These are phyloP conservation scores for Fraxinus greggii DNA, from an alignment of 305 asterid genomes.

Conservation along the genomic window DNA sequence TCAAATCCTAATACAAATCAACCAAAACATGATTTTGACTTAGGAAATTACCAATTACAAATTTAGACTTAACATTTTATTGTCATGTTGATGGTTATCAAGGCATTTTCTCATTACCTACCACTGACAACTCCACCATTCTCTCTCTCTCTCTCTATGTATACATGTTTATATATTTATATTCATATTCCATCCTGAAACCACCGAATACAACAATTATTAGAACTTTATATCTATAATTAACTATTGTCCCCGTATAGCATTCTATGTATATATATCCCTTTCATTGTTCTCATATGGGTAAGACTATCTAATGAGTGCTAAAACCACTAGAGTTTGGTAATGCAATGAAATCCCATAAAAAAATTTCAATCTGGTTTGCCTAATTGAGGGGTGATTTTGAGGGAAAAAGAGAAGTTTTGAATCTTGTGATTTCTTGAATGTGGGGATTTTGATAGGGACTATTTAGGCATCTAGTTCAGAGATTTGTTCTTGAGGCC, in stretches of 20 bases:
- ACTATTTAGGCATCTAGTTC: conserved; percentile 19
- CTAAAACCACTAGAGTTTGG: conserved; percentile 32
- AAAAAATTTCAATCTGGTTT: conserved; percentile 23
- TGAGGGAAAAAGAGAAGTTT: background rate
- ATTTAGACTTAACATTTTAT: conserved; percentile 13
- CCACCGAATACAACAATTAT: conserved; percentile 2
- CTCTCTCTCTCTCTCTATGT: conserved; percentile 23
- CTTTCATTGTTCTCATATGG: conserved; percentile 45
- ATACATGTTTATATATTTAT: background rate
- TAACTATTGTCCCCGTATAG: background rate
- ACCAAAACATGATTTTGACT: too few species aligned
- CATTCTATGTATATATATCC: conserved; percentile 30
- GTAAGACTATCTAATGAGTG: conserved; percentile 21
- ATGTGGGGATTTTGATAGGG: conserved; percentile 21
- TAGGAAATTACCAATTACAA: too few species aligned
- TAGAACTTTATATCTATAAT: background rate
- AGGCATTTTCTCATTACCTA: conserved; percentile 47
- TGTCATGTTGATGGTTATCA: conserved; percentile 20
- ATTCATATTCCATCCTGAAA: conserved; percentile 25
- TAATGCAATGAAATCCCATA: conserved; percentile 34
- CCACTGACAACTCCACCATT: conserved; percentile 46
- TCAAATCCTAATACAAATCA: too few species aligned
- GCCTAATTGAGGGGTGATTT: conserved; percentile 21
- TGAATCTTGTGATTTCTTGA: conserved; percentile 20
- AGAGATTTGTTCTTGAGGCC: conserved; percentile 29